These are phyloP conservation scores for Corylus americana DNA, from an alignment of 306 rosid species.

Conservation along the genomic window DNA sequence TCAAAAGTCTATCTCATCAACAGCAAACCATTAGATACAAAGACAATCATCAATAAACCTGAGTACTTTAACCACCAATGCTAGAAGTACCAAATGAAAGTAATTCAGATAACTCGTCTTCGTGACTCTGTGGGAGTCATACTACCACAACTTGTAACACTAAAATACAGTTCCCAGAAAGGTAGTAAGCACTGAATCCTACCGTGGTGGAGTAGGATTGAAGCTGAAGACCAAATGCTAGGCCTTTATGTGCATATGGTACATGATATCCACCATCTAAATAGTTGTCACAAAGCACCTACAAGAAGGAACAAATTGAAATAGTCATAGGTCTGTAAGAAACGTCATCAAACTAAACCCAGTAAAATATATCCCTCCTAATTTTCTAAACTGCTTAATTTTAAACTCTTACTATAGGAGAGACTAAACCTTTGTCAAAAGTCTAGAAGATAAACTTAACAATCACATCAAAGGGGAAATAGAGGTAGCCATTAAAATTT, in stretches of 20 bases:
- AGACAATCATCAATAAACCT: conserved; percentile 4
- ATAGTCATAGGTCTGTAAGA: not conserved
- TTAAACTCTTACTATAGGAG: not conserved
- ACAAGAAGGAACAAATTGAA: conserved; percentile 18
- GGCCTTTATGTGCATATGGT: conserved; percentile 87
- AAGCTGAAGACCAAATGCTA: conserved; percentile 77
- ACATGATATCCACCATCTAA: conserved; percentile 97
- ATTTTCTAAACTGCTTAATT: conserved; percentile 1
- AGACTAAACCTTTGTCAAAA: not conserved
- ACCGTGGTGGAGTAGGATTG: conserved; percentile 74
- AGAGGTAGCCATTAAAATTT: not conserved
- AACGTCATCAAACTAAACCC: not conserved
- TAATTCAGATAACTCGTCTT: not conserved
- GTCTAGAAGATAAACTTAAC: not conserved
- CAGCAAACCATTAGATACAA: conserved; percentile 26
- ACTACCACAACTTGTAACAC: conserved; percentile 11
- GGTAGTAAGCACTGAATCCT: conserved; percentile 33
- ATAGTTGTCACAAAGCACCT: conserved; percentile 97
- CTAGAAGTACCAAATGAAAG: not conserved
- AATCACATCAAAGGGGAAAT: conserved; percentile 5
- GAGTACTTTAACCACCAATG: conserved; percentile 20
- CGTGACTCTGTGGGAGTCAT: conserved; percentile 6
- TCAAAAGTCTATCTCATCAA: conserved; percentile 58
- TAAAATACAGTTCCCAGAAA: conserved; percentile 17
- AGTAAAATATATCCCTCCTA: not conserved